phyloP scores from a whole-genome alignment of 2,329 filamentous ascomycete genomes.

The Rhynchosporium agropyri region DNA sequence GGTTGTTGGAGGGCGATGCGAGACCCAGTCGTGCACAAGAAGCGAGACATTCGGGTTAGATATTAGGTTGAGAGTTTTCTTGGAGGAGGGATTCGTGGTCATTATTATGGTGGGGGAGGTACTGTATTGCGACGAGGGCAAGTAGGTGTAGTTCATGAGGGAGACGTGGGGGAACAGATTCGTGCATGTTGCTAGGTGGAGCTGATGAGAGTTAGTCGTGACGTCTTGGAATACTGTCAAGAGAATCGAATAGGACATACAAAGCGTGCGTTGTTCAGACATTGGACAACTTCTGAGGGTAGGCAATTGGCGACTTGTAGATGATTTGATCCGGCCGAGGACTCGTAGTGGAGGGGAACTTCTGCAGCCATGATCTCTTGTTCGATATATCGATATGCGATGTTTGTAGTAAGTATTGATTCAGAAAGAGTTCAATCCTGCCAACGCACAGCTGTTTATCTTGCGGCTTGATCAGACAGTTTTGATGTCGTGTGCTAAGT shows the following conservation, averaged over 20 bases:
- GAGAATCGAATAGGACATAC: conserved; percentile 54
- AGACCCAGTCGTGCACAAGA: conserved; percentile 98
- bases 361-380: conserved; percentile 41
- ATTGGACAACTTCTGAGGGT: conserved; percentile 84
- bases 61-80: conserved; percentile 80
- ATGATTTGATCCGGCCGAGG: conserved; percentile 72
- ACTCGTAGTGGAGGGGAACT: conserved; percentile 73
- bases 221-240: conserved; percentile 10
- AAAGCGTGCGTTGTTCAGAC: conserved; percentile 92
- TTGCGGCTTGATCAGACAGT: background rate
- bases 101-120: conserved; percentile 85
- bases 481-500: background rate
- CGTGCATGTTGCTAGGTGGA: conserved; percentile 91
- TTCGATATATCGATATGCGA: background rate
- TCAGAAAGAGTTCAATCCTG: background rate
- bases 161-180: conserved; percentile 86
- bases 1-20: conserved; percentile 81
- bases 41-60: conserved; percentile 86
- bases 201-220: conserved; percentile 52
- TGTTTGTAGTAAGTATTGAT: background rate
- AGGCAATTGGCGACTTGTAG: conserved; percentile 66
- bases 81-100: conserved; percentile 81
- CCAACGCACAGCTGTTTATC: background rate
- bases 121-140: conserved; percentile 73
- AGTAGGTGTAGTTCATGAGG: conserved; percentile 99